Base-by-base conservation (phyloP, 805 yeast species). In the Hanseniaspora lindneri region DNA sequence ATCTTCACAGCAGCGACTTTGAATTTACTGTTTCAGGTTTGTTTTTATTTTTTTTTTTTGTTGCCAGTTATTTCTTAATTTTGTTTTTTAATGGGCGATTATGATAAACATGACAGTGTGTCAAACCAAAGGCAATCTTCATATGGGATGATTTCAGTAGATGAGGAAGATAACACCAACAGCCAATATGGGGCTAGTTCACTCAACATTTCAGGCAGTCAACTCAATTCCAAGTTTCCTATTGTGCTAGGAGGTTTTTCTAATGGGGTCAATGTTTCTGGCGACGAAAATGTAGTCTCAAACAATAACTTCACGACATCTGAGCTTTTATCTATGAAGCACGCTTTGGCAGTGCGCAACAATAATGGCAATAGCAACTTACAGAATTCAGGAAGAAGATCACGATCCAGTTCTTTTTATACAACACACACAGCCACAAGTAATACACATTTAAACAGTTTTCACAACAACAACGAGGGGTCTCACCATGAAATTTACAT, bases 391-490 rank as follows among this genome's bases (percentile, higher is more conserved):
- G 43, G 49, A 10, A 37, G 49, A 39, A 37, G 43, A 30, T 44
- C 49, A 7, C 37, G 49, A 44, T 44, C 49, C 8, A 44, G 49
- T 21, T 44, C 49, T 4, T 44, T 39, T 16, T 44, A 44, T 21
- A 44, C 48, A 1, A 25, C 41, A 2, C 39, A 44, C 19, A 44
- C 48, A 7, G 25, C 30, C 7, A 32, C 30, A 10, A 44, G 35
- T 23, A 39, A 44, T 21, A 19, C 7, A 10, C 51, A 50, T 16
- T 72, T 68, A 3, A 68, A 66, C 9, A 60, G 60, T 40, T 29
- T 43, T 24, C 24, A 34, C 3, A 51, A 52, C 35, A 52, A 44
- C 14, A 37, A 24, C 14, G 33, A 16, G 3, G 50, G 44, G 14
- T 39, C 42, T 17, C 49, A 47, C 20, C 39, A 48, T 21, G 53